phyloP scores from a whole-genome alignment of 306 rosid genomes.

The Alnus rubra region DNA sequence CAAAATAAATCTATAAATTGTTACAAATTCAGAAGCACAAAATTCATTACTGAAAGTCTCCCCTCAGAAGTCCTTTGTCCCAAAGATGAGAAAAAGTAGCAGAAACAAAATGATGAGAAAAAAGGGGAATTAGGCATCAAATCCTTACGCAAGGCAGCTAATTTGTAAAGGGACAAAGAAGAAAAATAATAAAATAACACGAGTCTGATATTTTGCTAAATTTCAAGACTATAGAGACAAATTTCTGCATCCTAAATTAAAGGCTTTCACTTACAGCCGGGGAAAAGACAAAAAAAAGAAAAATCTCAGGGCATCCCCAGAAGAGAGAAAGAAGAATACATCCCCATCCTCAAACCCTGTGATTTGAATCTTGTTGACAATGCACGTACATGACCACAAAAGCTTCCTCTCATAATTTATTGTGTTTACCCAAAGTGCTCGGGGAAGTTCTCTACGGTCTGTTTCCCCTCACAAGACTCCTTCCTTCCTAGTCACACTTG shows the following conservation, averaged over 20 bases:
- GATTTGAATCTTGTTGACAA: slow-evolving; percentile 46
- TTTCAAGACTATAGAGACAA: slow-evolving; percentile 59
- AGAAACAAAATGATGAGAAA: slow-evolving; percentile 13
- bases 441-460: slow-evolving; percentile 52
- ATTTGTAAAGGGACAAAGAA: slow-evolving; percentile 38
- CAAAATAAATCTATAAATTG: slow-evolving; percentile 41
- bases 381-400: slow-evolving; percentile 38
- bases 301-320: slow-evolving; percentile 65
- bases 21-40: slow-evolving; percentile 56
- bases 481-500: slow-evolving; percentile 73
- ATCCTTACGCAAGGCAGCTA: slow-evolving; percentile 37
- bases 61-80: slow-evolving; percentile 43
- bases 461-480: slow-evolving; percentile 28
- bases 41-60: slow-evolving; percentile 53
- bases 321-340: slow-evolving; percentile 58
- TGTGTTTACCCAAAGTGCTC: slow-evolving; percentile 30
- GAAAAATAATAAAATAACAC: slow-evolving; percentile 40
- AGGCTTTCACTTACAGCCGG: slow-evolving; percentile 69
- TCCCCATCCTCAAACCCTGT: slow-evolving; percentile 54
- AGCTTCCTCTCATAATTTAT: slow-evolving; percentile 47
- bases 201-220: slow-evolving; percentile 58
- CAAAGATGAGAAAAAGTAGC: slow-evolving; percentile 20
- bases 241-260: slow-evolving; percentile 72
- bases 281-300: slow-evolving; percentile 38
- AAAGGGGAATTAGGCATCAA: slow-evolving; percentile 36